Evolutionary conservation across 1,284 basidiomycete genomes (phyloP).

Genomic region (Leccinum angustisporum): DNA sequence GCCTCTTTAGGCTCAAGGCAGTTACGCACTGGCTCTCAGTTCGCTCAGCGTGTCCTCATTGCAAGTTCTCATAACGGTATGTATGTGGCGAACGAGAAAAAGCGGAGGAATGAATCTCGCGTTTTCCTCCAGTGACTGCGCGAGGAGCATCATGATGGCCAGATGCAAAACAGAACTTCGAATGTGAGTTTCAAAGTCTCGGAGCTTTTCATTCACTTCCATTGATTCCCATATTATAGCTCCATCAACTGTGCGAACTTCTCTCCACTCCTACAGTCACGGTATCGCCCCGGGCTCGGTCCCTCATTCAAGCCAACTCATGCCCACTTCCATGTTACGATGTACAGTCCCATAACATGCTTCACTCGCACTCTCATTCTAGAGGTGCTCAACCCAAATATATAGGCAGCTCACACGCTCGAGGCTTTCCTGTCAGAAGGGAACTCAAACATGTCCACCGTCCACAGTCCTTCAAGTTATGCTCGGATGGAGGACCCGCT

Average conservation of each 20-base stretch:
- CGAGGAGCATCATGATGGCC: slow-evolving; percentile 27
- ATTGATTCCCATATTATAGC: slow-evolving; percentile 34
- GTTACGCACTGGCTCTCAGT: too few species aligned
- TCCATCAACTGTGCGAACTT: slow-evolving; percentile 17
- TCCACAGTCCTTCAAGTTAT: slow-evolving; percentile 28
- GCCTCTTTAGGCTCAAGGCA: too few species aligned
- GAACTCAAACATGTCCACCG: slow-evolving; percentile 23
- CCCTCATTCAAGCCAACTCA: slow-evolving; percentile 26
- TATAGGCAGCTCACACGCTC: slow-evolving; percentile 26
- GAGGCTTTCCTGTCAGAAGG: slow-evolving; percentile 34
- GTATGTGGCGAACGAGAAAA: slow-evolving; percentile 26
- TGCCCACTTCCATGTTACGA: slow-evolving; percentile 25
- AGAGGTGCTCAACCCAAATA: slow-evolving; percentile 29
- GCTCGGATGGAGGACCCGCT: slow-evolving; percentile 34
- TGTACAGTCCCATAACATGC: slow-evolving; percentile 32
- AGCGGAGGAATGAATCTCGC: slow-evolving; percentile 39
- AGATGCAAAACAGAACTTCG: slow-evolving; percentile 20
- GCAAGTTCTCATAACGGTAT: too few species aligned
- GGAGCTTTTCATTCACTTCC: slow-evolving; percentile 30
- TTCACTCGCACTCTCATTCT: slow-evolving; percentile 29
- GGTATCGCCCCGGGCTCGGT: slow-evolving; percentile 26
- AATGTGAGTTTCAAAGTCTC: slow-evolving; percentile 33
- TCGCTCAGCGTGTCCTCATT: too few species aligned
- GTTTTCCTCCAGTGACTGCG: slow-evolving; percentile 31
- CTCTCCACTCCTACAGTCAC: slow-evolving; percentile 22